These are phyloP conservation scores for Metschnikowia similis DNA, from an alignment of 805 yeast genomes.

Conservation along the genomic window DNA sequence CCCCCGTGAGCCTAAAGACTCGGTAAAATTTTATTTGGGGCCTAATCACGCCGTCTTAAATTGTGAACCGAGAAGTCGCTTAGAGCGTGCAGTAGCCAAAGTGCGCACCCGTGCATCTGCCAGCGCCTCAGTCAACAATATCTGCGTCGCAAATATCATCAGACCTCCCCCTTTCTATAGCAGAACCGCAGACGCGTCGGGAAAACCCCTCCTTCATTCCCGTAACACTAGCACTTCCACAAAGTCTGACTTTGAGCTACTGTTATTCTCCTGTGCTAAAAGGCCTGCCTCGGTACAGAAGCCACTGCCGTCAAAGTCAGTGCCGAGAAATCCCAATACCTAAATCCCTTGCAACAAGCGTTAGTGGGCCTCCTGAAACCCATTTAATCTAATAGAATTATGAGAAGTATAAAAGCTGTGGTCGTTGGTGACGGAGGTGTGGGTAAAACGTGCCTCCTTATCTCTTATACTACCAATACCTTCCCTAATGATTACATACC, in stretches of 20 bases:
- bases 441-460: constrained; percentile 86
- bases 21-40: too few species aligned
- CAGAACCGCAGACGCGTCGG: neutral
- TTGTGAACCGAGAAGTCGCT: neutral
- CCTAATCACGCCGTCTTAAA: too few species aligned
- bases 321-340: neutral
- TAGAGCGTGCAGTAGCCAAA: neutral
- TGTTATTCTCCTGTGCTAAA: neutral
- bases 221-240: neutral
- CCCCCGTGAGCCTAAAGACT: too few species aligned
- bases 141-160: neutral
- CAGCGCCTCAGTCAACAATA: neutral
- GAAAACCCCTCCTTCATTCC: neutral
- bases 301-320: neutral
- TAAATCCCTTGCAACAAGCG: neutral
- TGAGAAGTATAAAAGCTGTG: constrained; percentile 89
- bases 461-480: constrained; percentile 86
- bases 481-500: constrained; percentile 93
- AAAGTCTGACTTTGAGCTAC: neutral
- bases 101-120: constrained; percentile 1
- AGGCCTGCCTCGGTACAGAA: neutral
- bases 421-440: constrained; percentile 96
- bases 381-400: constrained; percentile 16
- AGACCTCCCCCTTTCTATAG: neutral
- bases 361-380: neutral